Conservation (phyloP, 1,284 basidiomycete species). For the Ganoderma resinaceum region DNA sequence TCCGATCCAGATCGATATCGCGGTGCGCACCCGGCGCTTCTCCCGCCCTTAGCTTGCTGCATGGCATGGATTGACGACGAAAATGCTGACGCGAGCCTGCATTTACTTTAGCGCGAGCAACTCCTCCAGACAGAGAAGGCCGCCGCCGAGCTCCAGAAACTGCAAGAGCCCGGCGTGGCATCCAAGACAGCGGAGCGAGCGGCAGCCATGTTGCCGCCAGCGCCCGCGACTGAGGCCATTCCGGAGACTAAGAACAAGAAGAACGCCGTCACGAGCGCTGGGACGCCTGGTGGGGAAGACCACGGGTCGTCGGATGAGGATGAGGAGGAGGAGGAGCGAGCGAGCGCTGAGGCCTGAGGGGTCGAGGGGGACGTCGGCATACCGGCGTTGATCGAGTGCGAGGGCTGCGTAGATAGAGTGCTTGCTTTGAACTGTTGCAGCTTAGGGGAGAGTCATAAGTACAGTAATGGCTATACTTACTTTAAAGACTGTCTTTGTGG, state of each 20-base stretch:
- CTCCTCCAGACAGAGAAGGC: constrained; percentile 50
- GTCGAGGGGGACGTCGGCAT: constrained; percentile 23
- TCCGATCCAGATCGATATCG: constrained; percentile 38
- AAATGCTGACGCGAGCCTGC: constrained; percentile 2
- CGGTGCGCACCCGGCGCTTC: constrained; percentile 7
- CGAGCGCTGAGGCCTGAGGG: too few species aligned
- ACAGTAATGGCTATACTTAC: too few species aligned
- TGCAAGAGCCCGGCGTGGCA: constrained; percentile 41
- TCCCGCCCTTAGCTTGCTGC: neutral
- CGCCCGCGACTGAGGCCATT: neutral
- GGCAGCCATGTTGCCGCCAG: neutral
- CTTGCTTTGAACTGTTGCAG: too few species aligned
- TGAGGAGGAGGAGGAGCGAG: constrained; percentile 39
- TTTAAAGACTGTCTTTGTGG: too few species aligned
- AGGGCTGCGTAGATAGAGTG: constrained; percentile 3
- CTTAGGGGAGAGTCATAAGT: too few species aligned
- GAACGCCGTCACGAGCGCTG: constrained; percentile 37
- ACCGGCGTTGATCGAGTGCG: constrained; percentile 26
- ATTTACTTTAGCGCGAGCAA: constrained; percentile 58
- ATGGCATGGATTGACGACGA: constrained; percentile 3
- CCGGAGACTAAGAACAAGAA: constrained; percentile 30
- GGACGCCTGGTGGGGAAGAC: constrained; percentile 33
- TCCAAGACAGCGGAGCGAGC: constrained; percentile 37
- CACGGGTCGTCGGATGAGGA: constrained; percentile 38
- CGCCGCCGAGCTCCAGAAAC: constrained; percentile 45